phyloP scores from a whole-genome alignment of 2,329 filamentous ascomycete species.

The Aspergillus flavus region DNA sequence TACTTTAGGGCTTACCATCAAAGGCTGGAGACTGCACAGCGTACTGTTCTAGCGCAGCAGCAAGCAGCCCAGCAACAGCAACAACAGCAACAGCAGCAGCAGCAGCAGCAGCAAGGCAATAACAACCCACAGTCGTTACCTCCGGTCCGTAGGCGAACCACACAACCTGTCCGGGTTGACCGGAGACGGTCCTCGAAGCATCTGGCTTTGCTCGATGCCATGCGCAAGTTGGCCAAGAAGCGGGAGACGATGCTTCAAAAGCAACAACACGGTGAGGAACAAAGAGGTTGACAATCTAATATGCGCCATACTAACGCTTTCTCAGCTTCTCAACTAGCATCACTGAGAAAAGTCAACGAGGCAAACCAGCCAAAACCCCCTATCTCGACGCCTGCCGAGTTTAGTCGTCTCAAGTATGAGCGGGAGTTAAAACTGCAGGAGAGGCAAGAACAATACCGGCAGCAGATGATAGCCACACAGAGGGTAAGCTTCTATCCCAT shows the following conservation, averaged over 20 bases:
- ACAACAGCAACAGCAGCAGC: conserved; percentile 54
- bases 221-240: conserved; percentile 95
- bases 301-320: conserved; percentile 5
- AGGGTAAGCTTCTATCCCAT: conserved; percentile 42
- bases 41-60: conserved; percentile 60
- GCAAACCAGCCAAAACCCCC: conserved; percentile 59
- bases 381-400: conserved; percentile 81
- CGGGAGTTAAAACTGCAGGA: conserved; percentile 70
- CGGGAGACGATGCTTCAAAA: conserved; percentile 83
- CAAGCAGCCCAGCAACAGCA: conserved; percentile 52
- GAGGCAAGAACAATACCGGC: conserved; percentile 61
- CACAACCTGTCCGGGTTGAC: conserved; percentile 79
- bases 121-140: conserved; percentile 56
- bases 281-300: background rate
- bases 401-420: conserved; percentile 86
- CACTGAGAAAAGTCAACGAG: conserved; percentile 80
- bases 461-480: conserved; percentile 62
- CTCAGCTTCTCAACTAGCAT: conserved; percentile 67
- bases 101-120: conserved; percentile 52
- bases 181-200: conserved; percentile 84
- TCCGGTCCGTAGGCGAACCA: conserved; percentile 68
- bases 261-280: conserved; percentile 69
- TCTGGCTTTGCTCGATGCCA: conserved; percentile 85
- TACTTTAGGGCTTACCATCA: conserved; percentile 82
- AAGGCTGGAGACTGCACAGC: conserved; percentile 64